Evolutionary conservation across 306 rosid genomes (phyloP).

Genomic region (Vachellia pachyceras): DNA sequence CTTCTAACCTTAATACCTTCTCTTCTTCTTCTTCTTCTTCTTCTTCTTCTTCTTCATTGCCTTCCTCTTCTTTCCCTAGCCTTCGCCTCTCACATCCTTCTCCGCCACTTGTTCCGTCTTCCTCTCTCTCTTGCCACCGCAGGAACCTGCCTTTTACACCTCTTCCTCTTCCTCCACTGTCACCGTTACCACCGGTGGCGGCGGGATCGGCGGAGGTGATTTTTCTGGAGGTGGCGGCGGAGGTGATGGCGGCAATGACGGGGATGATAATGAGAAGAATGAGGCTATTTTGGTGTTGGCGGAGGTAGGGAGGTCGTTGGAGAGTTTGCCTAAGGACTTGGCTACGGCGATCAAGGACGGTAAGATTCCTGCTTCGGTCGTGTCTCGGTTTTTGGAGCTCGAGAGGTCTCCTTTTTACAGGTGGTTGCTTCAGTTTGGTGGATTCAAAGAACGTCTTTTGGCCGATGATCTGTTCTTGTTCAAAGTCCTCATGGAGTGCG

Average conservation of each 20-base stretch:
- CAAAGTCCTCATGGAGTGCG: conserved; percentile 84
- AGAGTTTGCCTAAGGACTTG: conserved; percentile 75
- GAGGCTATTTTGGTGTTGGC: conserved; percentile 73
- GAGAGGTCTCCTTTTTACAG: conserved; percentile 66
- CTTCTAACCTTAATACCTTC: conserved; percentile 42
- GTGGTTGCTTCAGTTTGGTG: conserved; percentile 86
- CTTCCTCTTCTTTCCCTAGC: conserved; percentile 30
- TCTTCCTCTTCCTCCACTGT: neutral
- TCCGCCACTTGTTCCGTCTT: conserved; percentile 5
- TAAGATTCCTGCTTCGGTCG: conserved; percentile 76
- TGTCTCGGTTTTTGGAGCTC: conserved; percentile 67
- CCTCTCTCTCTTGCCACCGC: conserved; percentile 35
- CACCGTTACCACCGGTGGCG: conserved; percentile 31
- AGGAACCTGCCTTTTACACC: conserved; percentile 33
- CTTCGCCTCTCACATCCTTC: conserved; percentile 33
- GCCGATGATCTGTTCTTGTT: conserved; percentile 95
- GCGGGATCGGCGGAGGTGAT: conserved; percentile 41
- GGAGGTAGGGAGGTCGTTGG: conserved; percentile 71
- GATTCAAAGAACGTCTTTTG: conserved; percentile 82
- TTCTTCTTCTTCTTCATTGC: conserved; percentile 29
- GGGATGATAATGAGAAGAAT: conserved; percentile 41
- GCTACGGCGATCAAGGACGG: conserved; percentile 79
- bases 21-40: conserved; percentile 33
- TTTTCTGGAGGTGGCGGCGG: conserved; percentile 40
- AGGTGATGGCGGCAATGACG: conserved; percentile 44